A percentile compares a stretch with the other conserved stretches of the same genome.
phyloP scores from a whole-genome alignment of 768 basidiomycete genomes.

The Serendipita indica region DNA sequence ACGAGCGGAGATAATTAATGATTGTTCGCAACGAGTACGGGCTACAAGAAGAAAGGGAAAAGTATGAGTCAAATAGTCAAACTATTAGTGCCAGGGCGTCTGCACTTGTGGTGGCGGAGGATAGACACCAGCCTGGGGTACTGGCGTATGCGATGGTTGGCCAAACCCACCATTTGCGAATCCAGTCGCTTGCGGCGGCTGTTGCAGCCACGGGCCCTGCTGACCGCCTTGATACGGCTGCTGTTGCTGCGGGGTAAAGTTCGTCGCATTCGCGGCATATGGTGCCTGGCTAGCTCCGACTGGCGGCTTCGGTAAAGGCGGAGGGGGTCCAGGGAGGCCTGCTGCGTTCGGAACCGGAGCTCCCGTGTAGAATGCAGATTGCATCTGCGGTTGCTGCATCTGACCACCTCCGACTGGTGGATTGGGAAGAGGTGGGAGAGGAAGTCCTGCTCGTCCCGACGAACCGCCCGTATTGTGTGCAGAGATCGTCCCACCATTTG shows the following conservation, averaged over 20 bases:
- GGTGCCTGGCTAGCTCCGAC: background rate
- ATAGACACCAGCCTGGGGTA: background rate
- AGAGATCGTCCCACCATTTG: background rate
- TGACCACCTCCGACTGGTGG: no score
- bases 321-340: slow-evolving; percentile 1
- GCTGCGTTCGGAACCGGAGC: background rate
- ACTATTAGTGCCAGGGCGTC: background rate
- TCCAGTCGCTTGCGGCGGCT: no score
- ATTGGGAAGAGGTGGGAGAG: slow-evolving; percentile 6
- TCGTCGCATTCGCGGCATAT: background rate
- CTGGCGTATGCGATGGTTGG: background rate
- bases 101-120: background rate
- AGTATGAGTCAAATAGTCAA: no score
- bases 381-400: background rate
- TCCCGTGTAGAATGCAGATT: background rate
- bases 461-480: background rate
- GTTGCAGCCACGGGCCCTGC: background rate
- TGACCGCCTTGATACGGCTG: background rate
- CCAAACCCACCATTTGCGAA: background rate
- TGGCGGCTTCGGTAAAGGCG: background rate
- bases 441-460: background rate
- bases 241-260: background rate
- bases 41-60: no score
- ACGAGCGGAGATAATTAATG: no score
- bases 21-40: no score